Conservation (phyloP, 106 monocot species). For the Agapanthus africanus region DNA sequence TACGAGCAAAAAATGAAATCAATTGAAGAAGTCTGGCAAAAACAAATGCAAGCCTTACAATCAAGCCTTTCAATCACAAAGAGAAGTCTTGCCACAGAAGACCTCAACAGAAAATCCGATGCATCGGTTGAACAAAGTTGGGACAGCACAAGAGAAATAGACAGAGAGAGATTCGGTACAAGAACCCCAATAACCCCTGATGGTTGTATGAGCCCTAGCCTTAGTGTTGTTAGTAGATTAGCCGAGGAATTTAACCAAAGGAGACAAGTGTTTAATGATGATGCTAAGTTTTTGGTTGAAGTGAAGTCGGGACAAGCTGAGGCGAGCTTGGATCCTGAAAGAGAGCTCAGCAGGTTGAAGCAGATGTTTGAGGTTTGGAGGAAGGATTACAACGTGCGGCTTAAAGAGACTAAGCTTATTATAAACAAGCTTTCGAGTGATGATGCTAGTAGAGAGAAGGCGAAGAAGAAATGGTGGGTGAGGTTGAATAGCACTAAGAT, state of each 20-base stretch:
- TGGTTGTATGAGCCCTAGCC: conserved; percentile 37
- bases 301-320: conserved; percentile 79
- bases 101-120: conserved; percentile 42
- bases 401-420: conserved; percentile 59
- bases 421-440: conserved; percentile 40
- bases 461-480: conserved; percentile 68
- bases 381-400: conserved; percentile 58
- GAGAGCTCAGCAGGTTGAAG: conserved; percentile 67
- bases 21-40: conserved; percentile 99
- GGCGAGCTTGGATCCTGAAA: conserved; percentile 67
- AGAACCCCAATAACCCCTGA: not conserved
- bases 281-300: conserved; percentile 78
- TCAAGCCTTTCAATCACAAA: conserved; percentile 78
- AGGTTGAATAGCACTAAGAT: conserved; percentile 51
- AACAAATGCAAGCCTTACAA: conserved; percentile 85
- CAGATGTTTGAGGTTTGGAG: conserved; percentile 76
- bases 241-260: conserved; percentile 77
- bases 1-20: conserved; percentile 95
- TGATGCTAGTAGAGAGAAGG: conserved; percentile 17
- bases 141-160: conserved; percentile 4
- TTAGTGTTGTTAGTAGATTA: conserved; percentile 42
- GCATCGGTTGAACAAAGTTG: conserved; percentile 47
- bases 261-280: conserved; percentile 57
- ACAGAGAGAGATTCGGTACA: conserved; percentile 5
- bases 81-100: conserved; percentile 56